phyloP scores from a whole-genome alignment of 805 yeast genomes.

The Candida boleticola region DNA sequence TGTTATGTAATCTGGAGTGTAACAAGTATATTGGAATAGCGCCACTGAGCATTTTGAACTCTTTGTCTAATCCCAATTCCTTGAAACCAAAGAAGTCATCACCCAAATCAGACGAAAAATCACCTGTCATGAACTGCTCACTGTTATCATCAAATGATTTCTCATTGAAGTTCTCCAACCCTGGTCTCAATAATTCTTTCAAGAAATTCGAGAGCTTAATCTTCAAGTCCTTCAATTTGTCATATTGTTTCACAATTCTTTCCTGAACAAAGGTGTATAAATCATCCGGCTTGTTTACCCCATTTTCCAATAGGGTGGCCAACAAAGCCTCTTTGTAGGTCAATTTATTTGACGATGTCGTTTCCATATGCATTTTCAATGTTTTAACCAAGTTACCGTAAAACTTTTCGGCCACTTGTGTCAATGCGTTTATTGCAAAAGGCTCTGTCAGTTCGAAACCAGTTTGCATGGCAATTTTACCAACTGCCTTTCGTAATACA shows the following conservation, averaged over 20 bases:
- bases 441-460: constrained; percentile 88
- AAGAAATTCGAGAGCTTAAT: constrained; percentile 66
- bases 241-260: constrained; percentile 64
- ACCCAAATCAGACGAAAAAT: constrained; percentile 88
- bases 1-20: constrained; percentile 69
- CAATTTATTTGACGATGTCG: constrained; percentile 47
- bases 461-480: constrained; percentile 82
- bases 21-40: constrained; percentile 87
- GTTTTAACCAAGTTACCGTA: constrained; percentile 71
- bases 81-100: constrained; percentile 98
- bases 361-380: constrained; percentile 68
- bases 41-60: constrained; percentile 77
- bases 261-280: constrained; percentile 73
- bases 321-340: constrained; percentile 47
- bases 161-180: constrained; percentile 69
- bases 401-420: constrained; percentile 82
- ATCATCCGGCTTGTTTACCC: constrained; percentile 75
- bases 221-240: constrained; percentile 67
- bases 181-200: constrained; percentile 81
- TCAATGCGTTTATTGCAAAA: constrained; percentile 70
- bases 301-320: constrained; percentile 77
- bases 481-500: constrained; percentile 64
- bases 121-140: constrained; percentile 93
- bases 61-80: constrained; percentile 90
- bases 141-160: constrained; percentile 82